These are phyloP conservation scores for Xylaria sp. DNA, from an alignment of 2,329 filamentous ascomycete genomes.

Conservation along the genomic window DNA sequence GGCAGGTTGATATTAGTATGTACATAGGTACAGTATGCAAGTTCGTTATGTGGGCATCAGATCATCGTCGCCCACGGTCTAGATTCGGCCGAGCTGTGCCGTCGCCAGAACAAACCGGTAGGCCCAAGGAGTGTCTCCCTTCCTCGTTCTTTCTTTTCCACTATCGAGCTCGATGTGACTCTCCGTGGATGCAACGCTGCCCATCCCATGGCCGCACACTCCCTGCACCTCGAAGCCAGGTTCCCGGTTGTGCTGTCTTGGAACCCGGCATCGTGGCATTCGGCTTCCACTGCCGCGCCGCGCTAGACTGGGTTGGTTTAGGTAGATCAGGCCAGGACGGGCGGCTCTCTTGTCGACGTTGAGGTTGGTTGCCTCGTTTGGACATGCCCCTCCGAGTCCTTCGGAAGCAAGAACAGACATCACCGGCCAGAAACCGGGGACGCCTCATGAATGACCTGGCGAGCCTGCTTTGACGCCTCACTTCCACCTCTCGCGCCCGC, in stretches of 20 bases:
- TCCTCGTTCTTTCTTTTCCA: background rate
- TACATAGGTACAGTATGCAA: too few species aligned
- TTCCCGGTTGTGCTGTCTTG: conserved; percentile 3
- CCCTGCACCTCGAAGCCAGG: conserved; percentile 1
- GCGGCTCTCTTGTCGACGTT: background rate
- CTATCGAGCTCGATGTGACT: background rate
- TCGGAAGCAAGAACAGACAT: conserved; percentile 8
- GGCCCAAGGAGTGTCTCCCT: too few species aligned
- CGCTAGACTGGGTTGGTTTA: too few species aligned
- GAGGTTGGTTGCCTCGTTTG: conserved; percentile 12
- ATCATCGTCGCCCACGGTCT: too few species aligned
- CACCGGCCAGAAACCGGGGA: background rate
- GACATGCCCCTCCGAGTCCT: background rate
- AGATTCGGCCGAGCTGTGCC: too few species aligned
- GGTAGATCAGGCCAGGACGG: conserved; percentile 5
- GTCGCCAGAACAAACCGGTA: background rate
- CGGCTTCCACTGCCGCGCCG: conserved; percentile 10
- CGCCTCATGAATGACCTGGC: background rate
- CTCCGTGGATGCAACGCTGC: background rate
- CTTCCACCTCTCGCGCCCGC: background rate
- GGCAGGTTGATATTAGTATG: too few species aligned
- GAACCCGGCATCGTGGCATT: conserved; percentile 8
- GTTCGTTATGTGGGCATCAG: too few species aligned
- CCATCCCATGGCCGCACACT: background rate
- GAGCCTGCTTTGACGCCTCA: background rate